These are phyloP conservation scores for Thermomucor indicae-seudaticae DNA, from an alignment of 371 early-diverging fungal species.

Conservation along the genomic window DNA sequence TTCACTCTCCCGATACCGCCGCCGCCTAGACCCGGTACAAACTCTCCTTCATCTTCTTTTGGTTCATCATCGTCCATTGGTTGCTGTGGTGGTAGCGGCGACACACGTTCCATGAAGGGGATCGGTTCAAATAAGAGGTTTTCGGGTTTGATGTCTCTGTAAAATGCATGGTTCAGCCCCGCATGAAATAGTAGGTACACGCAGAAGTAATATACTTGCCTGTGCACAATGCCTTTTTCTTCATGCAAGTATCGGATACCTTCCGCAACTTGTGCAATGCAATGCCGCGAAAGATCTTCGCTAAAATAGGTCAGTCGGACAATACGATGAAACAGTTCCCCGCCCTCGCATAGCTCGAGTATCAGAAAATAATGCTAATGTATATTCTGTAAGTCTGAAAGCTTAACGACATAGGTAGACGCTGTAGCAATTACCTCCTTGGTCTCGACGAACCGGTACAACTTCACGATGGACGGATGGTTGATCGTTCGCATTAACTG, in stretches of 20 bases:
- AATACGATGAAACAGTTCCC: constrained; percentile 85
- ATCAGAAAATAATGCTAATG: constrained; percentile 65
- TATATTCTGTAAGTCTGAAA: not conserved
- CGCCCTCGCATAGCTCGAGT: constrained; percentile 82
- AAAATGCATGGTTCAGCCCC: not conserved
- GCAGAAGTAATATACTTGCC: too few species aligned
- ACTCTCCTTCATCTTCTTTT: constrained; percentile 59
- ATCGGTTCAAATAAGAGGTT: constrained; percentile 85
- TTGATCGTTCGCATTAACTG: constrained; percentile 75
- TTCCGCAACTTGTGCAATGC: constrained; percentile 84
- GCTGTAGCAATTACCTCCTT: too few species aligned
- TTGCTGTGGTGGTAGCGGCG: constrained; percentile 34
- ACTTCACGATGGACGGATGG: constrained; percentile 76
- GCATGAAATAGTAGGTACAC: not conserved
- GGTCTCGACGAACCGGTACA: constrained; percentile 66
- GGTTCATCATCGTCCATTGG: constrained; percentile 36
- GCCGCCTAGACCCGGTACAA: constrained; percentile 54
- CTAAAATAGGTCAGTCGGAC: constrained; percentile 78
- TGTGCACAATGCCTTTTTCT: constrained; percentile 84
- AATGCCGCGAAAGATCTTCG: constrained; percentile 74
- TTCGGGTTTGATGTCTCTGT: constrained; percentile 93
- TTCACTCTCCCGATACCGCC: constrained; percentile 77
- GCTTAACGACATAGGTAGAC: not conserved
- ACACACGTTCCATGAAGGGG: constrained; percentile 52
- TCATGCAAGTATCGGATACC: constrained; percentile 89